These are phyloP conservation scores for Monotropa hypopitys DNA, from an alignment of 179 eudicot species.

Conservation along the genomic window DNA sequence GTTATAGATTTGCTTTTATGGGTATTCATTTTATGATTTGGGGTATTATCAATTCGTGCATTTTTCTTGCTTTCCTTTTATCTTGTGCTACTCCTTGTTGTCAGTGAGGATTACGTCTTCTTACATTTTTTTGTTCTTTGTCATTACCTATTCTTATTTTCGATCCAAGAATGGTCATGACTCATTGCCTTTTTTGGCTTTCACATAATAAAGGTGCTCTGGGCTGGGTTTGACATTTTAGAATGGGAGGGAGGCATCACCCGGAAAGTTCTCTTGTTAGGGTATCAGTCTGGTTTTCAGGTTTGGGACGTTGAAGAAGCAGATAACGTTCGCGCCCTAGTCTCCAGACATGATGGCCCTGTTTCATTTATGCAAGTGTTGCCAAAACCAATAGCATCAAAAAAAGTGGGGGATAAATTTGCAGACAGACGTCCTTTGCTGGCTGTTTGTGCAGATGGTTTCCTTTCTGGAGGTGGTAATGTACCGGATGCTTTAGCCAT, in stretches of 20 bases:
- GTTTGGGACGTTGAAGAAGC: slow-evolving; percentile 91
- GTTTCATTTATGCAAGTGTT: slow-evolving; percentile 68
- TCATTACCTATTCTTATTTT: neutral
- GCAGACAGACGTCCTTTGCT: slow-evolving; percentile 52
- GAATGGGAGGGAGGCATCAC: slow-evolving; percentile 36
- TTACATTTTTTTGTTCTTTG: neutral
- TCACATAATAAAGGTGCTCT: slow-evolving; percentile 41
- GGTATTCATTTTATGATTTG: neutral
- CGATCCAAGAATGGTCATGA: slow-evolving; percentile 1
- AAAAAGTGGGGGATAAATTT: slow-evolving; percentile 37
- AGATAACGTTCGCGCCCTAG: slow-evolving; percentile 52
- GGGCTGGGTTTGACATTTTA: slow-evolving; percentile 88
- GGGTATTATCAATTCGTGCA: neutral
- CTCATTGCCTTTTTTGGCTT: slow-evolving; percentile 1
- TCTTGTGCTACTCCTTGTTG: neutral
- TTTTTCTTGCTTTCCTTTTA: neutral
- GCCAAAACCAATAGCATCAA: slow-evolving; percentile 46
- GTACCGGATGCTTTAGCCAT: slow-evolving; percentile 25
- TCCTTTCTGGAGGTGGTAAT: slow-evolving; percentile 27
- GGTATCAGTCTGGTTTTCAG: slow-evolving; percentile 70
- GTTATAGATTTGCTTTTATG: neutral
- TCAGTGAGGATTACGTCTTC: neutral
- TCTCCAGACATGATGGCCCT: slow-evolving; percentile 60
- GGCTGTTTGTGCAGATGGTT: slow-evolving; percentile 62
- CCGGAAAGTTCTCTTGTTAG: slow-evolving; percentile 59